Evolutionary conservation across 345 rosid genomes (phyloP).

Genomic region (Garcia nutans): DNA sequence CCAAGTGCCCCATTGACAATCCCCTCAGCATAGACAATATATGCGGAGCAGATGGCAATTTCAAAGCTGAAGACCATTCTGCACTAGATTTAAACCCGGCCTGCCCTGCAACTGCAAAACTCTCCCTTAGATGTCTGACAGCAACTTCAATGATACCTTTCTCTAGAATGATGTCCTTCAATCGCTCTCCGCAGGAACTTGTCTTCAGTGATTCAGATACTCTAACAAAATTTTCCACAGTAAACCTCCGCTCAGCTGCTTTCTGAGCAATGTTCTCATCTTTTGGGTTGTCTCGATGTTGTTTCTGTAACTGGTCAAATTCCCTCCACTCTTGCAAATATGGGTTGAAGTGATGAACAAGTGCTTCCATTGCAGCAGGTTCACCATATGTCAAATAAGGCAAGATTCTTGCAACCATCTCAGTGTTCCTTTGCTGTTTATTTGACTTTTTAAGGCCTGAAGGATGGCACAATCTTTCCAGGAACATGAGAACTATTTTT

Average conservation of each 20-base stretch:
- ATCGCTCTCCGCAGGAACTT: constrained; percentile 94
- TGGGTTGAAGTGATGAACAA: constrained; percentile 82
- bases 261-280: constrained; percentile 65
- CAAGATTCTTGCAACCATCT: constrained; percentile 98
- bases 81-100: constrained; percentile 67
- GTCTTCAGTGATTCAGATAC: constrained; percentile 97
- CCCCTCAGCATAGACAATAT: constrained; percentile 91
- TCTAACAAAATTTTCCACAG: constrained; percentile 87
- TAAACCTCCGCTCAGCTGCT: constrained; percentile 73
- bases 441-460: constrained; percentile 83
- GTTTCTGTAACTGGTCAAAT: constrained; percentile 73
- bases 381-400: constrained; percentile 98
- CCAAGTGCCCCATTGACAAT: constrained; percentile 92
- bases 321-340: constrained; percentile 88
- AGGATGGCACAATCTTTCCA: constrained; percentile 89
- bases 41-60: constrained; percentile 84
- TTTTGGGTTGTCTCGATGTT: constrained; percentile 64
- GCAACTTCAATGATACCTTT: constrained; percentile 83
- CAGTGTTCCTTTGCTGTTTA: constrained; percentile 97
- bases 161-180: constrained; percentile 88
- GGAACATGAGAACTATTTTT: constrained; percentile 93
- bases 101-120: constrained; percentile 74
- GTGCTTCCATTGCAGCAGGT: constrained; percentile 98
- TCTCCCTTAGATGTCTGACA: constrained; percentile 67
- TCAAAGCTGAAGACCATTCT: constrained; percentile 77